phyloP scores from a whole-genome alignment of 129 eudicot genomes.

The Ambrosia artemisiifolia region DNA sequence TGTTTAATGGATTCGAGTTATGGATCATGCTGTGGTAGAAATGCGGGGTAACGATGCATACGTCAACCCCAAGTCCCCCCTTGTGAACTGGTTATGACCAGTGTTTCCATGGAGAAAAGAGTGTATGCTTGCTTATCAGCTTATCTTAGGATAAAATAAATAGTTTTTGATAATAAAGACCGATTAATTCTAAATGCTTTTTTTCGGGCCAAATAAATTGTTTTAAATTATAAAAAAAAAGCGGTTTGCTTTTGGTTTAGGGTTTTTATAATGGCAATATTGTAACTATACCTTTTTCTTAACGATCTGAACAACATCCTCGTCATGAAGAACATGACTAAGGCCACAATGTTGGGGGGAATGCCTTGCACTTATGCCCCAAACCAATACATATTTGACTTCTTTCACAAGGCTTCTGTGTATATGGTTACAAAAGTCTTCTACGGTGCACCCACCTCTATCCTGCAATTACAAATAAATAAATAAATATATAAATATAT shows the following conservation, averaged over 20 bases:
- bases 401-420: constrained; percentile 92
- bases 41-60: too few species aligned
- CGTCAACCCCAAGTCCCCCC: too few species aligned
- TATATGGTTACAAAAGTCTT: constrained; percentile 91
- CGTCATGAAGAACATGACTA: constrained; percentile 80
- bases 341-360: constrained; percentile 97
- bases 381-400: constrained; percentile 82
- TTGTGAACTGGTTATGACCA: neutral
- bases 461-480: constrained; percentile 53
- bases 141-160: neutral
- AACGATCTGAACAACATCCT: constrained; percentile 96
- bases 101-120: neutral
- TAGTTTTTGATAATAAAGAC: neutral
- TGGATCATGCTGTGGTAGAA: too few species aligned
- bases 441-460: constrained; percentile 96
- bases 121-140: neutral
- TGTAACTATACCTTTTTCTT: constrained; percentile 75
- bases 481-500: neutral
- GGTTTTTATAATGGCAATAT: neutral
- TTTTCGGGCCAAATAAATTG: too few species aligned
- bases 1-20: too few species aligned
- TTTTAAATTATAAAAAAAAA: too few species aligned
- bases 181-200: neutral
- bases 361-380: constrained; percentile 99
- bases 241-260: neutral